Base-by-base conservation (phyloP, 2,329 filamentous ascomycete genomes). In the Fragosphaeria purpurea region DNA sequence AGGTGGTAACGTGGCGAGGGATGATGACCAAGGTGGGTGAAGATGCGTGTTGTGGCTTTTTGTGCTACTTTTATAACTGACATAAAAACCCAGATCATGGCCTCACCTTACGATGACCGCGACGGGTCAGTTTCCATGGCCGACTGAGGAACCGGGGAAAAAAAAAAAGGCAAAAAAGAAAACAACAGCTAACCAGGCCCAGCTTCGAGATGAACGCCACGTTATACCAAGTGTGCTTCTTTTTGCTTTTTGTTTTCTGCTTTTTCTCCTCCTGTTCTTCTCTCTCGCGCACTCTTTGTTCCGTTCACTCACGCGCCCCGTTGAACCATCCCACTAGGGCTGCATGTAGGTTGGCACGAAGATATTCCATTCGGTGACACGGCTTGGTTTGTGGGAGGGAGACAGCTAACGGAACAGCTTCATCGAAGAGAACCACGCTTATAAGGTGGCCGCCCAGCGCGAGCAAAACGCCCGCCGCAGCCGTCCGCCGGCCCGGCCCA, bases 201-300 rank as follows among this genome's bases (percentile, higher is more conserved):
- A 89, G 86, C 46, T 97, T 95, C 61, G 86, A 94, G 65, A 95
- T 98, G 89, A 95, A 96, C 64, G 91, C 88, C 46, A 96, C 91
- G 3, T 74, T 83, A 47, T 93, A 89, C 62, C 85, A 97, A 73
- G 90, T 93, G 68, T 65, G 79, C 59, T 60, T 5, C 41, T 48
- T 13, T 47, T 43, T 31, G 44, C 45, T 34, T 12, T 50, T 3
- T 32, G 7, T 32, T 5, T 12, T 4, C 41, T 32, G 10, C 22
- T 12, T 37, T 37, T 37, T 11, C 35, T 37, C 35, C 7, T 7
- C 35, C 7, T 37, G 11, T 37, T 37, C 22, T 22, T 22, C 22
- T 22, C 22, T 22, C 22, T 22, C 22, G 22, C 22, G 22, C 22
- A 3, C 22, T 22, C 3, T 22, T 22, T 22, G 22, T 22, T 22